These are phyloP conservation scores for Penicillium palitans DNA, from an alignment of 2,329 filamentous ascomycete species.

Conservation along the genomic window DNA sequence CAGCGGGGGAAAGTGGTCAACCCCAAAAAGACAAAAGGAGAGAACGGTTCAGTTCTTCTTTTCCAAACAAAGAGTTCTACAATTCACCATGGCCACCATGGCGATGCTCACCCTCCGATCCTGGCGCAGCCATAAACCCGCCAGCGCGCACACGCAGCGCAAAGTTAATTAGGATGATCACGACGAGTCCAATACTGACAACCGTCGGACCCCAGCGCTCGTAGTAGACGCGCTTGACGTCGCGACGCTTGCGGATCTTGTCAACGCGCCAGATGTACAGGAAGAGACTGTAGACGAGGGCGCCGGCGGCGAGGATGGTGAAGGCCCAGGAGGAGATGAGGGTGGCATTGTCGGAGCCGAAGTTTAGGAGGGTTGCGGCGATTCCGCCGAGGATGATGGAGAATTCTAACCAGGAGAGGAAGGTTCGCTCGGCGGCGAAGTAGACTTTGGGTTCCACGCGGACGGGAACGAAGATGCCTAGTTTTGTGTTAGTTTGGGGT, in stretches of 20 bases:
- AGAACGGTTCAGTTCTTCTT: neutral
- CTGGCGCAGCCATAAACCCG: conserved; percentile 28
- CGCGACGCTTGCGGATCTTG: conserved; percentile 78
- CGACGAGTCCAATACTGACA: conserved; percentile 71
- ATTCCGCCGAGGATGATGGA: conserved; percentile 91
- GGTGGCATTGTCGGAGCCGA: conserved; percentile 62
- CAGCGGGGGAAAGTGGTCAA: neutral
- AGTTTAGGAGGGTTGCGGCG: conserved; percentile 79
- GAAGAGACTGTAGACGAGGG: conserved; percentile 78
- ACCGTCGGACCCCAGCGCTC: conserved; percentile 81
- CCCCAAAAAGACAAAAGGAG: neutral
- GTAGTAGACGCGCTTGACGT: conserved; percentile 76
- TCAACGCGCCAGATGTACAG: conserved; percentile 86
- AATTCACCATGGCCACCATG: conserved; percentile 20
- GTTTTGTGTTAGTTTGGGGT: conserved; percentile 47
- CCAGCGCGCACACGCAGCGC: conserved; percentile 67
- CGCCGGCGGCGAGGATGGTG: conserved; percentile 73
- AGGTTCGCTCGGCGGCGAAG: conserved; percentile 94
- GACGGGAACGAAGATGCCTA: conserved; percentile 91
- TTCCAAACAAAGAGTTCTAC: conserved; percentile 12
- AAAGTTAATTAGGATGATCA: conserved; percentile 77
- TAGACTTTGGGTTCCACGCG: conserved; percentile 97
- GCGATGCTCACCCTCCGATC: conserved; percentile 6
- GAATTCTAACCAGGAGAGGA: conserved; percentile 96
- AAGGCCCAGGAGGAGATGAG: conserved; percentile 75